Evolutionary conservation across 2,329 filamentous ascomycete species (phyloP), one percentile per base, ranked within the genome.

Genomic region (Davidsoniella eucalypti): DNA sequence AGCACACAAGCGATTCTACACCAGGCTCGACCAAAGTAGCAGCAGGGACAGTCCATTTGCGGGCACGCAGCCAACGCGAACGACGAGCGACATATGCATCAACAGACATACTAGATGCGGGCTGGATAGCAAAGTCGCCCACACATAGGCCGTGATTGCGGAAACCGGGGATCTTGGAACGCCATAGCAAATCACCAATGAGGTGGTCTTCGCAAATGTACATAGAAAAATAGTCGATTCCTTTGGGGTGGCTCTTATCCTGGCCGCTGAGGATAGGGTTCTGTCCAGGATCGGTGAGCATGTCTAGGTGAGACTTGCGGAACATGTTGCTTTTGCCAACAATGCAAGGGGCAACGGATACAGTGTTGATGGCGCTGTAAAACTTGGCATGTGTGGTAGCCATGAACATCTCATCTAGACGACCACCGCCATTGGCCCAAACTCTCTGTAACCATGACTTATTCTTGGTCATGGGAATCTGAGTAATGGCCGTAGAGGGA

Each of bases 241-340:
- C 93, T 57, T 72, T 63, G 58, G 67, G 52, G 50, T 64, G 56
- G 58, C 67, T 59, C 42, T 62, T 57, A 54, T 62, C 59, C 26
- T 51, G 46, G 33, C 33, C 33, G 16, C 29, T 25, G 56, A 69
- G 62, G 55, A 67, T 58, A 23, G 67, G 69, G 57, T 71, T 72
- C 56, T 60, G 64, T 48, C 62, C 46, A 36, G 73, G 63, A 59
- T 74, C 64, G 29, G 79, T 80, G 7, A 92, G 75, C 56, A 75
- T 74, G 64, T 95, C 78, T 36, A 98, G 77, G 59, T 98, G 90
- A 0, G 86, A 85, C 54, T 84, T 85, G 53, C 92, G 84, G 66
- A 96, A 98, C 88, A 98, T 96, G 67, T 93, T 96, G 59, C 87
- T 94, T 68, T 98, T 98, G 47, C 92, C 92, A 18, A 96, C 82